Percentiles rank a stretch among this genome's conserved stretches.
phyloP scores from a whole-genome alignment of 2,329 filamentous ascomycete genomes.

The Colletotrichum salicis region DNA sequence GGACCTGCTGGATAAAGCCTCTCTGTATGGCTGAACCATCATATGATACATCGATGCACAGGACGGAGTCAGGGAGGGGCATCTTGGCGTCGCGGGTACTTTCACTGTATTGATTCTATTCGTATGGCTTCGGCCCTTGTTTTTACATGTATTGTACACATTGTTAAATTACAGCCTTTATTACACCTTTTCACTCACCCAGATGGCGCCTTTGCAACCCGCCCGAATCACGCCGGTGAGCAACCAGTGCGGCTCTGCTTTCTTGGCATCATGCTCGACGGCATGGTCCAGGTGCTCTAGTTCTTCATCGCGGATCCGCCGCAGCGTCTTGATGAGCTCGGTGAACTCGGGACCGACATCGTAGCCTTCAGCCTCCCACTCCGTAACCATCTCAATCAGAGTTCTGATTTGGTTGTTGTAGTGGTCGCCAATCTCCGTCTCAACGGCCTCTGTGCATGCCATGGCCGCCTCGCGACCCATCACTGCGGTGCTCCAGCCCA shows the following conservation, averaged over 20 bases:
- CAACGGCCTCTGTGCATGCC: conserved; percentile 98
- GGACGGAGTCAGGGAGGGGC: conserved; percentile 1
- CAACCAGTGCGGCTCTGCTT: conserved; percentile 89
- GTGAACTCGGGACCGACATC: conserved; percentile 82
- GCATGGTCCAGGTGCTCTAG: conserved; percentile 96
- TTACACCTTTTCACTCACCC: conserved; percentile 82
- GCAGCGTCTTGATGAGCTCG: conserved; percentile 76
- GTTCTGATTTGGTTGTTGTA: conserved; percentile 92
- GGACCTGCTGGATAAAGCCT: background rate
- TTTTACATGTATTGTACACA: conserved; percentile 37
- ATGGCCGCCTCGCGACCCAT: conserved; percentile 95
- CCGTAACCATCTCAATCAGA: conserved; percentile 81
- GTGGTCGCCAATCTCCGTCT: conserved; percentile 96
- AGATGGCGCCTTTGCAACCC: conserved; percentile 94
- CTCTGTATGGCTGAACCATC: conserved; percentile 14
- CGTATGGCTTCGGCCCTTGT: conserved; percentile 20
- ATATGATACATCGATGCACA: background rate
- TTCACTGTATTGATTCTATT: conserved; percentile 18
- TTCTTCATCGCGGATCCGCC: conserved; percentile 92
- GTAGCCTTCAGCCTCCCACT: conserved; percentile 81
- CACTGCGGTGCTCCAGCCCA: conserved; percentile 90
- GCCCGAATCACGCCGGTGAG: conserved; percentile 87
- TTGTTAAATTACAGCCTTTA: conserved; percentile 31
- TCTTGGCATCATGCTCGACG: conserved; percentile 90
- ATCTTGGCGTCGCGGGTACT: background rate